Evolutionary conservation across 176 grass and related monocot species (phyloP).

Genomic region (Rhipidocladum racemiflorum): DNA sequence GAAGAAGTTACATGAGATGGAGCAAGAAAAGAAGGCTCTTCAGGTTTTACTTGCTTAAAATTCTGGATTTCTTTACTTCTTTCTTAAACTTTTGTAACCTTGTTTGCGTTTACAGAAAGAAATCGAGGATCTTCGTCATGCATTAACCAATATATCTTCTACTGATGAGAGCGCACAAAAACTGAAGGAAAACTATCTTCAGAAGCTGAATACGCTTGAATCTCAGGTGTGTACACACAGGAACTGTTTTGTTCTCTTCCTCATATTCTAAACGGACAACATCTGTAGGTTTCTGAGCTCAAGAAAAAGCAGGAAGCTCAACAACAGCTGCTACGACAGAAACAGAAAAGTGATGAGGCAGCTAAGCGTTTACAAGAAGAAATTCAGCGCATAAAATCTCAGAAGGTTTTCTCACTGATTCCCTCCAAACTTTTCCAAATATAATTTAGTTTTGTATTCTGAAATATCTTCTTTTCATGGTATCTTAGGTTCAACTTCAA

Average conservation of each 20-base stretch:
- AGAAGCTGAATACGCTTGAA: constrained; percentile 84
- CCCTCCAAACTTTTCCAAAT: neutral
- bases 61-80: neutral
- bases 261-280: constrained; percentile 5
- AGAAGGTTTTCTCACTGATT: constrained; percentile 76
- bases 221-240: constrained; percentile 60
- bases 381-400: constrained; percentile 91
- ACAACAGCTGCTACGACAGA: constrained; percentile 73
- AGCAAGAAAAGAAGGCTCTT: constrained; percentile 84
- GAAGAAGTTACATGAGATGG: constrained; percentile 76
- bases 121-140: constrained; percentile 77
- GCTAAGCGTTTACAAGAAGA: constrained; percentile 77
- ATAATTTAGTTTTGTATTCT: neutral
- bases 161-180: constrained; percentile 70
- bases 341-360: constrained; percentile 86
- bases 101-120: constrained; percentile 74
- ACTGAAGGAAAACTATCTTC: constrained; percentile 81
- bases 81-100: constrained; percentile 16
- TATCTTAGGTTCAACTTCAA: constrained; percentile 87
- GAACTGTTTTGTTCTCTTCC: constrained; percentile 6
- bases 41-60: constrained; percentile 51
- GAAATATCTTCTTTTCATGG: neutral
- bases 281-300: constrained; percentile 68
- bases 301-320: constrained; percentile 95
- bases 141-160: constrained; percentile 55